These are phyloP conservation scores for Plasmodium billcollinsi DNA, from an alignment of 169 alveolate species.

Conservation along the genomic window DNA sequence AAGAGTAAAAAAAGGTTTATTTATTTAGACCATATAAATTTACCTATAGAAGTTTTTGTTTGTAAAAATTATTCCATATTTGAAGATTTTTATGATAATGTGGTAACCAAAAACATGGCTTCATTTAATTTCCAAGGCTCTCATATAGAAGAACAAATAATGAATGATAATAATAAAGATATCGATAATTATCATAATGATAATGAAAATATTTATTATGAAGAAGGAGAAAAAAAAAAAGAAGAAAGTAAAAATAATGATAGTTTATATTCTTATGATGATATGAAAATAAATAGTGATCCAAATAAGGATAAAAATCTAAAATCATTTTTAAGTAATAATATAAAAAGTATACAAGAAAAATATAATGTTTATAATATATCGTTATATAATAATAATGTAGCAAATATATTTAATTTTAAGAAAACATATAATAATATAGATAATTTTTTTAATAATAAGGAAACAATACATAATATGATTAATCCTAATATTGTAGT, in stretches of 20 bases:
- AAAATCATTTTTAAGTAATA: not conserved
- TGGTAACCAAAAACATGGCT: slow-evolving; percentile 42
- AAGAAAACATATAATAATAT: slow-evolving; percentile 21
- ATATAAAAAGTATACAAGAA: not conserved
- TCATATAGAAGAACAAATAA: not conserved
- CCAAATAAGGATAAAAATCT: not conserved
- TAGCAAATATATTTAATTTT: slow-evolving; percentile 31
- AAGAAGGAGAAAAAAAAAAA: not conserved
- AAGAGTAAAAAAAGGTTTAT: slow-evolving; percentile 36
- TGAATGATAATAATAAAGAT: slow-evolving; percentile 9
- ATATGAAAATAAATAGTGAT: not conserved
- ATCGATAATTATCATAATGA: not conserved
- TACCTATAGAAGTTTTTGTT: slow-evolving; percentile 67
- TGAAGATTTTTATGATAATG: slow-evolving; percentile 71
- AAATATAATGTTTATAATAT: not conserved
- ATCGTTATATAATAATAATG: not conserved
- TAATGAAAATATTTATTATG: slow-evolving; percentile 8
- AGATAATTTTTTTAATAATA: slow-evolving; percentile 29
- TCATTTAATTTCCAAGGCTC: slow-evolving; percentile 31
- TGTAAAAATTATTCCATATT: slow-evolving; percentile 48
- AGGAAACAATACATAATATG: not conserved
- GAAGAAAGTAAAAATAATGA: not conserved
- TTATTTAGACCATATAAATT: slow-evolving; percentile 44
- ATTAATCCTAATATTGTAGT: not conserved
- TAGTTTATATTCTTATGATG: not conserved